These are phyloP conservation scores for Lyophyllum atratum DNA, from an alignment of 768 basidiomycete genomes.

Conservation along the genomic window DNA sequence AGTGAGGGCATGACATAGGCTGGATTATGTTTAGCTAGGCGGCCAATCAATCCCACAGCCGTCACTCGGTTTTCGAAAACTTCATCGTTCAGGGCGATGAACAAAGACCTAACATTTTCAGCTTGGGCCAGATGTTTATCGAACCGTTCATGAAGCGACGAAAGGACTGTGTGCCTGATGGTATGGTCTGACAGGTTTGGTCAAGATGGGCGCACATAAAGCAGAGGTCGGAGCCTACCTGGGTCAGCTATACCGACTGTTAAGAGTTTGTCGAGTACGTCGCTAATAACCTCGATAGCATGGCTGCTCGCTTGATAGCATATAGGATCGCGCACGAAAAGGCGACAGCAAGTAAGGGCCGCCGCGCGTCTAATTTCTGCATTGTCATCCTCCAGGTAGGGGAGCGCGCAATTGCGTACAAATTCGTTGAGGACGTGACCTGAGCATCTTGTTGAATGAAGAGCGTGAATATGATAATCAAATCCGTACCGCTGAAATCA, in stretches of 20 bases:
- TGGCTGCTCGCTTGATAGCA: slow-evolving; percentile 95
- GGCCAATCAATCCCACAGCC: slow-evolving; percentile 90
- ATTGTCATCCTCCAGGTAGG: slow-evolving; percentile 92
- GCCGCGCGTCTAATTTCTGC: slow-evolving; percentile 86
- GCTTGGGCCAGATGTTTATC: slow-evolving; percentile 97
- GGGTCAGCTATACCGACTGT: slow-evolving; percentile 97
- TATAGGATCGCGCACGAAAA: slow-evolving; percentile 94
- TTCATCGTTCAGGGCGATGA: slow-evolving; percentile 97
- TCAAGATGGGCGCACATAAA: neutral
- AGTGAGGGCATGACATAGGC: slow-evolving; percentile 99
- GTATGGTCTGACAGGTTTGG: slow-evolving; percentile 54
- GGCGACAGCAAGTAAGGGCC: slow-evolving; percentile 86
- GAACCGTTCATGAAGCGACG: slow-evolving; percentile 87
- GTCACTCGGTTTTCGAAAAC: slow-evolving; percentile 90
- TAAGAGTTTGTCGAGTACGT: slow-evolving; percentile 94
- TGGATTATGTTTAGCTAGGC: slow-evolving; percentile 92
- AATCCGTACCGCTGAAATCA: slow-evolving; percentile 81
- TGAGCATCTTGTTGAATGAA: slow-evolving; percentile 26
- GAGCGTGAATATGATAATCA: neutral
- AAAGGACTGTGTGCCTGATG: slow-evolving; percentile 86
- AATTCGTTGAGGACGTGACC: slow-evolving; percentile 96
- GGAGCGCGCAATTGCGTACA: slow-evolving; percentile 86
- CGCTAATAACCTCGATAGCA: slow-evolving; percentile 95
- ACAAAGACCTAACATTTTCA: slow-evolving; percentile 95
- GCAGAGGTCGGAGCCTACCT: slow-evolving; percentile 45